Evolutionary conservation across 441 rosid genomes (phyloP), one percentile per base, ranked within the genome.

Genomic region (Kokia cookei): DNA sequence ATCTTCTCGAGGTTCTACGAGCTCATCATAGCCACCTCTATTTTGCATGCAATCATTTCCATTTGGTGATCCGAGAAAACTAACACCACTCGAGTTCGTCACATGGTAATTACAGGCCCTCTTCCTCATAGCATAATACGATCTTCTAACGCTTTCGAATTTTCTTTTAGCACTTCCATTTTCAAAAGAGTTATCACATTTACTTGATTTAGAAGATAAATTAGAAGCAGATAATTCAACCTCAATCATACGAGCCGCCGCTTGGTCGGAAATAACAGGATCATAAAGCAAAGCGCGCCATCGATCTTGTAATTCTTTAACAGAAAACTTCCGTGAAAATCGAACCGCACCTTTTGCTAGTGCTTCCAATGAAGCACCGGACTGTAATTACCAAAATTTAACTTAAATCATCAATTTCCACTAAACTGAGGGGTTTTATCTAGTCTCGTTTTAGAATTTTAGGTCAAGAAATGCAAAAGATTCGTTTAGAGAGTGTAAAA

Each of bases 251-350:
- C 80, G 80, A 69, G 80, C 75, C 17, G 91, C 80, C 65, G 91
- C 89, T 63, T 77, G 77, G n/a, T 77, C 84, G 61, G 86, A 82
- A 70, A 87, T 80, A 50, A 69, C 60, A 13, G 87, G 85, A 45
- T 86, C 83, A 81, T 87, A 89, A 51, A 87, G 93, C 48, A 89
- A 88, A 70, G 86, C 81, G 76, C 69, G 75, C 93, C 93, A 89
- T 57, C 89, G 89, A n/a, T 89, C 80, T 69, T 66, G 77, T 50
- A 89, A 72, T 69, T 89, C 90, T 8, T 43, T 66, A 22, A 89
- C 61, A 0, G 90, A 77, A 64, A 81, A 86, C 78, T 70, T 89
- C n/a, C 74, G 80, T 7, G 93, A 89, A 76, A 89, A 89, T 61
- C 51, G 78, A 22, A 89, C 86, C 3, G 89, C 90, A 27, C 87